phyloP scores from a whole-genome alignment of 352 stramenopile genomes.

The Phytophthora idaei region DNA sequence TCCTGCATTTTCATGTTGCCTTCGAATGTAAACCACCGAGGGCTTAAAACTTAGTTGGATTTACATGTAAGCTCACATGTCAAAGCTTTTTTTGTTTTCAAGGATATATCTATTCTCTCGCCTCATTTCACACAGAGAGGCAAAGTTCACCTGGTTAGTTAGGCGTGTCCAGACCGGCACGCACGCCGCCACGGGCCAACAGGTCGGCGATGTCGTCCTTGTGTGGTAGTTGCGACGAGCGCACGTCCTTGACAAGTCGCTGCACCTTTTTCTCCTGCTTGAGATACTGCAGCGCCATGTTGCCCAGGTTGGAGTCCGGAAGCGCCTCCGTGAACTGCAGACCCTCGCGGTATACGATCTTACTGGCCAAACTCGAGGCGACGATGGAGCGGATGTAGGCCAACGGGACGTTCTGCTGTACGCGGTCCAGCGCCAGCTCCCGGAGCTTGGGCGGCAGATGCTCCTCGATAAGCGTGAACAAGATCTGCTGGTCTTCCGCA shows the following conservation, averaged over 20 bases:
- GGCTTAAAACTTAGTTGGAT: slow-evolving; percentile 3
- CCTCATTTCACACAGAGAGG: neutral
- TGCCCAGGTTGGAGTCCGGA: slow-evolving; percentile 89
- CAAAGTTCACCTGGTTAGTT: slow-evolving; percentile 1
- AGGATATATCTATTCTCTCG: neutral
- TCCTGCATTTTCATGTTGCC: neutral
- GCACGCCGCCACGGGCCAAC: slow-evolving; percentile 74
- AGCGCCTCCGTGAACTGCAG: slow-evolving; percentile 95
- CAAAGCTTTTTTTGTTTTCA: neutral
- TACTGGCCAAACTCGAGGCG: slow-evolving; percentile 94
- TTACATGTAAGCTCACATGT: too few relatives aligned
- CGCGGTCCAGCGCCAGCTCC: slow-evolving; percentile 93
- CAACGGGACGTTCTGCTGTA: slow-evolving; percentile 92
- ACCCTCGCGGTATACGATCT: slow-evolving; percentile 98
- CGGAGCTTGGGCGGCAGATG: slow-evolving; percentile 95
- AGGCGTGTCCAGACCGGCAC: slow-evolving; percentile 53
- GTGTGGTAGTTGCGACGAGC: slow-evolving; percentile 51
- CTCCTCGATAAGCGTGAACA: slow-evolving; percentile 89
- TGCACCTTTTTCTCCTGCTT: slow-evolving; percentile 95
- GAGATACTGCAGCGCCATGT: slow-evolving; percentile 94
- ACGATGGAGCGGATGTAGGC: slow-evolving; percentile 98
- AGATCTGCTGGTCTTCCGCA: slow-evolving; percentile 74
- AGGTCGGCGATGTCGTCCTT: slow-evolving; percentile 79
- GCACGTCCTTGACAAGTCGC: slow-evolving; percentile 78
- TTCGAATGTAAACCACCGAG: neutral